Evolutionary conservation across 2,329 filamentous ascomycete genomes (phyloP), one percentile per base, ranked within the genome.

Genomic region (Fusarium algeriense): DNA sequence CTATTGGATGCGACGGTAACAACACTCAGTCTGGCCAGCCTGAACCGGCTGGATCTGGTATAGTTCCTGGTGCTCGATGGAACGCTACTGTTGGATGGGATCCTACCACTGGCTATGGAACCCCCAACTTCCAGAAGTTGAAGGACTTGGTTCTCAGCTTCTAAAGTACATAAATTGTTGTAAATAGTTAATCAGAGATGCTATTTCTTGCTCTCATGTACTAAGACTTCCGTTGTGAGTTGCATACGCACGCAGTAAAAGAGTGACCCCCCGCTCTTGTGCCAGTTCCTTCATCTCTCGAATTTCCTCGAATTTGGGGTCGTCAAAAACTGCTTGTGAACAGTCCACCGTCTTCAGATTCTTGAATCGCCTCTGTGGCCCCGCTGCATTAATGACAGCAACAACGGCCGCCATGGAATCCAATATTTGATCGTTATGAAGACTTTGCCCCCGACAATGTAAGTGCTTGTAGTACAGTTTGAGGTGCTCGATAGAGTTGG

Each of bases 1-100:
- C 75, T 56, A 73, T 75, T 40, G 78, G 77, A 9, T 81, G 79
- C 61, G 78, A 80, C 3, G 62, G 66, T 0, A 68, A 74, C 17
- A 79, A 75, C 37, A 73, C 73, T 0, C 71, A 74, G 46, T 34
- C 17, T 14, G 57, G 44, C 19, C 30, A 53, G 17, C 55, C 69
- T 3, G 71, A 71, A 17, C 62, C 65, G 5, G 52, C 35, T 30
- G 55, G 67, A 41, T 71, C 71, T 19, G 67, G 67, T 19, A 14
- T 70, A 7, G 67, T 70, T 3, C 67, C 56, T 8, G 67, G 67
- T n/a, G 66, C 71, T 17, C 60, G 72, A 19, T 74, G 71, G 71
- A 74, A 74, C 28, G 71, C 71, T 9, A 74, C 71, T 28, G 57
- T 34, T 44, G 72, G 72, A 11, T 74, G 72, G 72, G 72, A 74